Evolutionary conservation across 352 stramenopile genomes (phyloP), one percentile per base, ranked within the genome.

Genomic region (Phytophthora rubi): DNA sequence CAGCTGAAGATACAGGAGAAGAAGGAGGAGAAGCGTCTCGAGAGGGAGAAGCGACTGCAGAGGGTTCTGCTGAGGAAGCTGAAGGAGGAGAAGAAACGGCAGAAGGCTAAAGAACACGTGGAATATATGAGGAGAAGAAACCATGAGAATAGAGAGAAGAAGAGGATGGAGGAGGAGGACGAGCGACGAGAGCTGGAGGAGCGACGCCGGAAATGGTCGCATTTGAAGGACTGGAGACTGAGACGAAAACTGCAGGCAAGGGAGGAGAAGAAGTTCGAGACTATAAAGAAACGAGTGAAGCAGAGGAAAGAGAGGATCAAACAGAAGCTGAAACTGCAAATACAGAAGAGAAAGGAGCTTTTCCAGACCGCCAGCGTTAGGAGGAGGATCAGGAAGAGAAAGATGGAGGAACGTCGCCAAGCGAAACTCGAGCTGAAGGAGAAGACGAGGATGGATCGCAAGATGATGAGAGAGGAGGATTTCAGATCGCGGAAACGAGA

Each of bases 171-270:
- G 13, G 48, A 30, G 10, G 39, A 45, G 21, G 18, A 37, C 13
- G 18, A 44, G 6, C 35, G 49, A 21, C 9, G 18, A 47, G 18
- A 66, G n/a, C 15, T 33, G 7, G 6, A 32, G 2, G 28, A 28
- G 39, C 26, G 33, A 6, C 32, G 9, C 42, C 4, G 6, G 1
- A 23, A 68, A 12, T 35, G 59, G 13, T 26, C 30, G 18, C 53
- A 45, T 21, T 53, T 57, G 54, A 9, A 39, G 1, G 71, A 77
- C 49, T 77, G 70, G 71, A 62, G 60, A 23, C 9, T 71, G 37
- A 65, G 60, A 18, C 65, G 70, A 23, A 77, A 65, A 6, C 13
- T 66, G 13, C 35, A 68, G 33, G 53, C 44, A 12, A 57, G 33
- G 53, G 32, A 30, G 16, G 56, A 71, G 35, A 63, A 23, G 30